phyloP scores from a whole-genome alignment of 768 basidiomycete genomes.

The Rhodotorula taiwanensis region DNA sequence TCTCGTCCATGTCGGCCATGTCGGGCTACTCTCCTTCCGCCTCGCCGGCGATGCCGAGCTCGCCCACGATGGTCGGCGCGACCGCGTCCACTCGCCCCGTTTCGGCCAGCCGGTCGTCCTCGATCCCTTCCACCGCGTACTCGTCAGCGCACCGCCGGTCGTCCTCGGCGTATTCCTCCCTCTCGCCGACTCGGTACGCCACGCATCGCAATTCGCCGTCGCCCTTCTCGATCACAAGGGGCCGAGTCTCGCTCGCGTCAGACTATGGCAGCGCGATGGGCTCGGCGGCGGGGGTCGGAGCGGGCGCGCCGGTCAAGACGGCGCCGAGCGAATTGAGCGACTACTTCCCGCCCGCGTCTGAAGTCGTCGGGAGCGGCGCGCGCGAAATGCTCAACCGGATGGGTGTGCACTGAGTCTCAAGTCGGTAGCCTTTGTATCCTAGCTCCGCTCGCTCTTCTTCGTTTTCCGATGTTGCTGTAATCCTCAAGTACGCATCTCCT shows the following conservation, averaged over 20 bases:
- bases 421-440: no score
- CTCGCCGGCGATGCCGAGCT: not conserved
- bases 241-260: not conserved
- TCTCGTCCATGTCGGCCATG: no score
- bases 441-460: no score
- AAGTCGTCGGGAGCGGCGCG: not conserved
- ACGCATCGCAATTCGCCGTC: no score
- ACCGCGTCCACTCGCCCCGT: no score
- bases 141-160: not conserved
- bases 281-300: not conserved
- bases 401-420: not conserved
- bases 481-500: no score
- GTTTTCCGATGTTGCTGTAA: not conserved
- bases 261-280: not conserved
- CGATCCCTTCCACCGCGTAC: no score
- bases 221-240: not conserved
- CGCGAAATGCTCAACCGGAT: conserved; percentile 19
- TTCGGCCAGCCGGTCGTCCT: not conserved
- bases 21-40: not conserved
- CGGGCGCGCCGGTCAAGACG: not conserved
- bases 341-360: conserved; percentile 24
- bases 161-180: not conserved
- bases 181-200: no score
- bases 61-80: not conserved
- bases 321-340: conserved; percentile 35